Base-by-base conservation (phyloP, 768 basidiomycete genomes). In the Tremella yokohamensis region DNA sequence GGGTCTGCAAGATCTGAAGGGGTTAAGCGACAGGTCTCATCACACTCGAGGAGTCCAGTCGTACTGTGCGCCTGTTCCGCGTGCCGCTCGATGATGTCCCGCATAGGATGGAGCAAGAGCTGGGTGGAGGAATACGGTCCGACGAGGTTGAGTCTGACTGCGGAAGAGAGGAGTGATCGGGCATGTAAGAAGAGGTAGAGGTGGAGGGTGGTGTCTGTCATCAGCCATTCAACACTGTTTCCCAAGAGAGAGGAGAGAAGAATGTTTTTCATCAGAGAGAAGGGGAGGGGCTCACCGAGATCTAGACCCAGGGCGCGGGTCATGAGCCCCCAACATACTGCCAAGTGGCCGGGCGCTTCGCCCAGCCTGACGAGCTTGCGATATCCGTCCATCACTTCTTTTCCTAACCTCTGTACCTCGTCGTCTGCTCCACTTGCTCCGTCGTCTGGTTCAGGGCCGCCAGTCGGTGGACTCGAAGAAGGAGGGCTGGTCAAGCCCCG, bases 61-160 rank as follows among this genome's bases (percentile, higher is more conserved):
- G 3, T 13, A 13, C n/a, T 6, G 34, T 16, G 19, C 15, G 42
- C 40, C 15, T 38, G 13, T 12, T 6, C 11, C 6, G 81, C 69
- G 60, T 87, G 83, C 2, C 76, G 73, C 4, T 83, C 82, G 34
- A 96, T 83, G 42, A 94, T 74, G 0, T 83, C 81, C n/a, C 82
- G 80, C 11, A 89, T 80, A 19, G 83, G 81, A 65, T 88, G 87
- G 45, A 93, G 78, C 8, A 99, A 80, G 16, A 94, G 78, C 63
- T 92, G 90, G 67, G 98, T 92, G 0, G 96, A 84, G 18, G 84
- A 84, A 75, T 99, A 99, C 0, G 96, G 96, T 0, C 96, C 96
- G 63, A 96, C 81, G 22, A 83, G 83, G 76, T 98, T 98, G 68
- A 98, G 80, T 7, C 96, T 84, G 16, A 99, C 88, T 1, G 91